Evolutionary conservation across 768 basidiomycete species (phyloP), one percentile per base, ranked within the genome.

Genomic region (Coprinopsis marcescibilis): DNA sequence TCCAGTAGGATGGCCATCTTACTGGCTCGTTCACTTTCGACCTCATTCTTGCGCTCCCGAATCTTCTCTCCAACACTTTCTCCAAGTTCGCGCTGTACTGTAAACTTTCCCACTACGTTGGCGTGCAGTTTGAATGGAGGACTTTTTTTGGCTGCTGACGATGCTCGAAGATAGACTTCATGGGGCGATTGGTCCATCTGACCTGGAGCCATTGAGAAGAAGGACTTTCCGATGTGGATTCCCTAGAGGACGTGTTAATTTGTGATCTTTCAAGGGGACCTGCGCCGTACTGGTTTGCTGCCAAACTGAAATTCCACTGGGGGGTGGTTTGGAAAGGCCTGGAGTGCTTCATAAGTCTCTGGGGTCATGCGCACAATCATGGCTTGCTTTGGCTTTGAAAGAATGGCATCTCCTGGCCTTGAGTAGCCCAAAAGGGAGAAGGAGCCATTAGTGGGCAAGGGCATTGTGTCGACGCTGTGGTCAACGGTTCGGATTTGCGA

Each of bases 321-420:
- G 0, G 66, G 61, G 3, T 72, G 70, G 13, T 69, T 61, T 29
- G 69, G 69, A 41, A 69, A 69, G 0, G 71, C 65, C 34, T 80
- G 75, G 34, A 89, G 75, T 1, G 82, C 81, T 46, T 85, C 80
- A 50, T 89, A 69, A 0, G 83, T 79, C 61, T 86, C 83, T 26
- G 76, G 71, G 3, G 87, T 79, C 75, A 89, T 72, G 47, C 85
- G 81, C 32, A 89, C 75, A 41, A 89, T 68, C 78, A 88, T 81
- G 39, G 86, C 87, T 20, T 75, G 73, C 68, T 85, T 87, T 11
- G 80, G 79, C 49, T 75, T 78, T 3, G 81, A 71, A 26, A 78
- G 76, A 26, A 73, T 58, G 0, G 75, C 67, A 50, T 76, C 80
- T 36, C 76, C 80, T 26, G 77, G 77, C 37, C 68, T 67, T 1